Base-by-base conservation (phyloP, 2,329 filamentous ascomycete species). In the Nothopassalora personata region DNA sequence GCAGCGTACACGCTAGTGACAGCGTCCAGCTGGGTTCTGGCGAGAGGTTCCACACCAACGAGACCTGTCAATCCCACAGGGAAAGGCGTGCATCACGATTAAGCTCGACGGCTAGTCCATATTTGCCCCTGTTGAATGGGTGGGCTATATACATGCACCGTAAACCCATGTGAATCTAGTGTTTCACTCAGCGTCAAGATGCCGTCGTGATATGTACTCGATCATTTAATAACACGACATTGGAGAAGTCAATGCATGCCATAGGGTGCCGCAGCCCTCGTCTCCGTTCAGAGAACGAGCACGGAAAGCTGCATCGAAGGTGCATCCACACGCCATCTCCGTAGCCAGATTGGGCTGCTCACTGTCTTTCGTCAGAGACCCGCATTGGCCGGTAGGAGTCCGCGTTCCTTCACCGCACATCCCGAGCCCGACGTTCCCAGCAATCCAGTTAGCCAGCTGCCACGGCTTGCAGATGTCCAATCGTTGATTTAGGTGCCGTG, bases 1-100 rank as follows among this genome's bases (percentile, higher is more conserved):
- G 54, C 50, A 52, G 57, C 57, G 57, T 62, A 51, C 36, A 54
- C 56, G 56, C 60, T 60, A 62, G 52, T 55, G 57, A 55, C 57
- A 57, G 58, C 58, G 58, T 7, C 39, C 39, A 43, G 39, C 39
- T 18, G 39, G 39, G 39, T 43, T n/a, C 39, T 43, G 39, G 39
- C 39, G 39, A 43, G 39, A 43, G 39, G 39, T 60, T 59, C 58
- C 61, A 63, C 58, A 46, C 53, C 53, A 47, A 23, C 23, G 3
- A 53, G 31, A 36, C 23, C 9, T 31, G 30, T 30, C 15, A 28
- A 28, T 31, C 28, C 49, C 49, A 51, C 49, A 51, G 30, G 49
- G 30, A 28, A 6, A 51, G 30, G 49, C 49, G 18, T 49, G 46
- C 46, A 49, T 31, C 46, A 30, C 46, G 49, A 51, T 34, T 34